phyloP scores from a whole-genome alignment of 306 rosid genomes.

The Delonix regia region DNA sequence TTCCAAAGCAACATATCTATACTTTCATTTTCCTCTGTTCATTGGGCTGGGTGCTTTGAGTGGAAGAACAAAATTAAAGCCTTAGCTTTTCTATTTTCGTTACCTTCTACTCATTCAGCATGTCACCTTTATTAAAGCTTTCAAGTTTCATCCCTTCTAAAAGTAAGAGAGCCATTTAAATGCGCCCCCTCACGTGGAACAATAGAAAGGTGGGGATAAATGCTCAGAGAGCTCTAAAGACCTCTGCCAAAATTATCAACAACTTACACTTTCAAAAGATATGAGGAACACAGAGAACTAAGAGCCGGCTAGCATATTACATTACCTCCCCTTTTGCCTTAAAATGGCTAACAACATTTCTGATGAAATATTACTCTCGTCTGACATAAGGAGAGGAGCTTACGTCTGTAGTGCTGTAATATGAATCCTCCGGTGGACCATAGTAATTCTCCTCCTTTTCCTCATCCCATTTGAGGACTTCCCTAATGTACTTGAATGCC shows the following conservation, averaged over 20 bases:
- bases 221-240: slow-evolving; percentile 32
- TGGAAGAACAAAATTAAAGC: background rate
- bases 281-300: slow-evolving; percentile 35
- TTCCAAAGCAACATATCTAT: background rate
- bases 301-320: slow-evolving; percentile 34
- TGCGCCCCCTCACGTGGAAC: slow-evolving; percentile 25
- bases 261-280: slow-evolving; percentile 36
- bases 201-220: slow-evolving; percentile 25
- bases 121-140: slow-evolving; percentile 10
- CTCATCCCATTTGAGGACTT: slow-evolving; percentile 96
- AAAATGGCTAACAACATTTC: slow-evolving; percentile 13
- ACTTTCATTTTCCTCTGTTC: background rate
- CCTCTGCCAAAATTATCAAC: slow-evolving; percentile 43
- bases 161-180: slow-evolving; percentile 27
- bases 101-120: background rate
- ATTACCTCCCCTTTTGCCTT: slow-evolving; percentile 4
- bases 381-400: slow-evolving; percentile 85
- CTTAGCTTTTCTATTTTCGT: background rate
- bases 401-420: slow-evolving; percentile 90
- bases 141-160: background rate
- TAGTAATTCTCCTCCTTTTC: slow-evolving; percentile 83
- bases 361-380: slow-evolving; percentile 51
- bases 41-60: background rate
- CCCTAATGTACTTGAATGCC: slow-evolving; percentile 89
- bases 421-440: slow-evolving; percentile 89